Conservation (phyloP, 2,329 filamentous ascomycete genomes). For the Pestalotiopsis sp. region DNA sequence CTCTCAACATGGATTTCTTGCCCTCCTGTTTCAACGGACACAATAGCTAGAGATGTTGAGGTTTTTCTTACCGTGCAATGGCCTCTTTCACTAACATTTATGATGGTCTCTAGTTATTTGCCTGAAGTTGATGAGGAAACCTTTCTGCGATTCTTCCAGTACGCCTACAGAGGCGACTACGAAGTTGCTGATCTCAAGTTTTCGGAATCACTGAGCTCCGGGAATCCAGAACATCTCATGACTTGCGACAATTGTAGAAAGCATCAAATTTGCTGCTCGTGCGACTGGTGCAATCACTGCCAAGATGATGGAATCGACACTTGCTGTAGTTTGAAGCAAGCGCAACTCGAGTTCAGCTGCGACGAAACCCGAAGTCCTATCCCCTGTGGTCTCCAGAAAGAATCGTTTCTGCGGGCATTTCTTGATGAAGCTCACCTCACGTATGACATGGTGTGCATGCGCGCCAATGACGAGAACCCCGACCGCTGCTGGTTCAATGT, state of each 20-base stretch:
- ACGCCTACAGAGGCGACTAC: neutral
- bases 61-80: too few species aligned
- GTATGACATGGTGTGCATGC: neutral
- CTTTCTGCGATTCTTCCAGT: neutral
- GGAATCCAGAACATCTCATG: too few species aligned
- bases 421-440: too few species aligned
- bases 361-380: too few species aligned
- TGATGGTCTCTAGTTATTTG: slow-evolving; percentile 29
- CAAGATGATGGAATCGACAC: too few species aligned
- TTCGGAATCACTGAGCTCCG: neutral
- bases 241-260: neutral
- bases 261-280: neutral
- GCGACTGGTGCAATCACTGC: neutral
- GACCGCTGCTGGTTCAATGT: neutral
- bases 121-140: slow-evolving; percentile 33
- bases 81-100: neutral
- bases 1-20: too few species aligned
- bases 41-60: too few species aligned
- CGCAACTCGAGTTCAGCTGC: too few species aligned
- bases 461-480: neutral
- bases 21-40: too few species aligned
- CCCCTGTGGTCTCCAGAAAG: too few species aligned
- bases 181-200: neutral
- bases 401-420: too few species aligned
- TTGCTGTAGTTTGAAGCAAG: too few species aligned